These are phyloP conservation scores for Hyphopichia fennica DNA, from an alignment of 1,139 yeast genomes.

Conservation along the genomic window DNA sequence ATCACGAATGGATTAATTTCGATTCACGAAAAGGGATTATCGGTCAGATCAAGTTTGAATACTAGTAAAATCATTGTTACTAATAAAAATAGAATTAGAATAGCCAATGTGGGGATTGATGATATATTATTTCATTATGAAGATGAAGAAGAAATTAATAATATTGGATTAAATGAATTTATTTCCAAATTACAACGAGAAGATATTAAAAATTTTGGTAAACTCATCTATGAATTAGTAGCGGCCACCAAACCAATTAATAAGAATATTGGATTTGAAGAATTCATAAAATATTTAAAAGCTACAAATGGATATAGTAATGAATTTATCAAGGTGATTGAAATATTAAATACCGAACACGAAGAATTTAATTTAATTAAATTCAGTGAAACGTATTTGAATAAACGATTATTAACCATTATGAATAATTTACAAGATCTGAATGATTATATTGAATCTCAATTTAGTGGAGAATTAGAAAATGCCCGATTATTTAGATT, in stretches of 20 bases:
- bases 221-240: slow-evolving; percentile 57
- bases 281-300: slow-evolving; percentile 14
- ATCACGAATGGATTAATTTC: slow-evolving; percentile 63
- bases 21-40: slow-evolving; percentile 62
- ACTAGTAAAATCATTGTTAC: slow-evolving; percentile 74
- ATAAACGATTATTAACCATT: slow-evolving; percentile 41
- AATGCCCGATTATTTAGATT: slow-evolving; percentile 85
- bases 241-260: slow-evolving; percentile 37
- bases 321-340: slow-evolving; percentile 21
- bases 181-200: slow-evolving; percentile 38
- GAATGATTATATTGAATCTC: slow-evolving; percentile 66
- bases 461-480: slow-evolving; percentile 73
- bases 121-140: slow-evolving; percentile 57
- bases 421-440: slow-evolving; percentile 57
- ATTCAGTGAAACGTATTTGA: slow-evolving; percentile 31
- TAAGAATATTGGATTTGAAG: slow-evolving; percentile 14
- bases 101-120: slow-evolving; percentile 69
- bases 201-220: slow-evolving; percentile 61
- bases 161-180: slow-evolving; percentile 15
- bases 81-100: slow-evolving; percentile 64
- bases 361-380: slow-evolving; percentile 19
- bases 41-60: slow-evolving; percentile 61
- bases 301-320: neutral
- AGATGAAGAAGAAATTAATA: slow-evolving; percentile 26
- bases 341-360: slow-evolving; percentile 12